Evolutionary conservation across 768 basidiomycete species (phyloP), one percentile per base, ranked within the genome.

Genomic region (Saitozyma sp.): DNA sequence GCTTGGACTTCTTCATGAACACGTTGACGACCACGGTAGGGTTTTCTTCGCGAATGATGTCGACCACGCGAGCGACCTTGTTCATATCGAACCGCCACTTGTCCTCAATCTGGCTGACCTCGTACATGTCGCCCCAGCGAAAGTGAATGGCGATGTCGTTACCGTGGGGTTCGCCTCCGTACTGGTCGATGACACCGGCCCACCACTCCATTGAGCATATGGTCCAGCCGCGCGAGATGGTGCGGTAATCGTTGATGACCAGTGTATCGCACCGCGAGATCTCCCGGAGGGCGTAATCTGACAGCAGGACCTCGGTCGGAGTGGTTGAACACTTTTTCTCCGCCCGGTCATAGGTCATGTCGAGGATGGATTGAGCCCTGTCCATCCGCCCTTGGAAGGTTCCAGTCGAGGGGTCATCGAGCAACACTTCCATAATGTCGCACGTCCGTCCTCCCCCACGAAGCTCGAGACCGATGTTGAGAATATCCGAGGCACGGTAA

Each of bases 81-180:
- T 7, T 39, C 61, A 62, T 62, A 17, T 62, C 55, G 17, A 56
- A 16, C 19, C 38, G 50, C 61, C 61, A 62, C 42, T 62, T 62
- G 11, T 45, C 39, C 19, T 62, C 61, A 13, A 45, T 49, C 19
- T 20, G 20, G 17, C 42, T 20, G 17, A 42, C 46, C 38, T 56
- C 38, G 54, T 45, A 55, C 61, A 62, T 62, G 61, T 62, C 61
- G 17, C 61, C 61, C 61, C 61, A 62, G 56, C 61, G 39, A 37
- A 55, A 62, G 13, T 62, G 61, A 20, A 62, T 62, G 17, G 61
- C 61, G n/a, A 62, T 38, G 61, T 62, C 61, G 55, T 62, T 62
- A 17, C 61, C 61, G 43, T 56, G 45, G 7, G 61, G 42, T 19
- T 19, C 42, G 29, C 54, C 54, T 16, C 41, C 43, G 61, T 62